Percentiles rank a stretch among this genome's conserved stretches.
phyloP scores from a whole-genome alignment of 2,329 filamentous ascomycete species.

The Didymella pomorum region DNA sequence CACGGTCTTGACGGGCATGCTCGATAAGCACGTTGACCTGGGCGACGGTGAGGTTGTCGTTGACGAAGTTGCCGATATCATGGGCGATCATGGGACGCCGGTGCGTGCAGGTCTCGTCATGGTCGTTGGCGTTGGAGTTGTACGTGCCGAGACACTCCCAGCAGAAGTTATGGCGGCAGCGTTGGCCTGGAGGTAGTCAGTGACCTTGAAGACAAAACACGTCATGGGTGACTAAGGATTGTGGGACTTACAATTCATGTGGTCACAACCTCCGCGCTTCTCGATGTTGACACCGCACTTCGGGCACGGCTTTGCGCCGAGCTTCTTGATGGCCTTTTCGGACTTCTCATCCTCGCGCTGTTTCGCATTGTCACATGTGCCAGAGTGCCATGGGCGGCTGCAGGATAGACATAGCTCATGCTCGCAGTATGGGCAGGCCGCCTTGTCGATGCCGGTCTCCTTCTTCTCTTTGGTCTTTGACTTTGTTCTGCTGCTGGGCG shows the following conservation, averaged over 20 bases:
- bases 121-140: conserved; percentile 1
- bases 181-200: conserved; percentile 11
- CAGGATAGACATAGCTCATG: conserved; percentile 32
- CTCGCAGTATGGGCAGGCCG: conserved; percentile 38
- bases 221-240: no score
- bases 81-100: conserved; percentile 20
- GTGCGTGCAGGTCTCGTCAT: conserved; percentile 22
- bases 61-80: conserved; percentile 25
- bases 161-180: conserved; percentile 35
- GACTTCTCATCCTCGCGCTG: conserved; percentile 29
- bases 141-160: conserved; percentile 30
- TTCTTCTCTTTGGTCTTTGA: neutral
- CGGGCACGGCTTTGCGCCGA: conserved; percentile 41
- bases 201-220: neutral
- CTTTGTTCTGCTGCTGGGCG: neutral
- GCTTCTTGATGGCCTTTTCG: conserved; percentile 22
- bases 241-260: conserved; percentile 33
- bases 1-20: conserved; percentile 1
- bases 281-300: conserved; percentile 36
- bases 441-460: conserved; percentile 7
- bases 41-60: conserved; percentile 4
- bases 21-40: conserved; percentile 22
- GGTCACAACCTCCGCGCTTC: conserved; percentile 39
- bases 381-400: conserved; percentile 30
- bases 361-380: conserved; percentile 28